Conservation (phyloP, 2,329 filamentous ascomycete species). For the Hypoxylon sp. region DNA sequence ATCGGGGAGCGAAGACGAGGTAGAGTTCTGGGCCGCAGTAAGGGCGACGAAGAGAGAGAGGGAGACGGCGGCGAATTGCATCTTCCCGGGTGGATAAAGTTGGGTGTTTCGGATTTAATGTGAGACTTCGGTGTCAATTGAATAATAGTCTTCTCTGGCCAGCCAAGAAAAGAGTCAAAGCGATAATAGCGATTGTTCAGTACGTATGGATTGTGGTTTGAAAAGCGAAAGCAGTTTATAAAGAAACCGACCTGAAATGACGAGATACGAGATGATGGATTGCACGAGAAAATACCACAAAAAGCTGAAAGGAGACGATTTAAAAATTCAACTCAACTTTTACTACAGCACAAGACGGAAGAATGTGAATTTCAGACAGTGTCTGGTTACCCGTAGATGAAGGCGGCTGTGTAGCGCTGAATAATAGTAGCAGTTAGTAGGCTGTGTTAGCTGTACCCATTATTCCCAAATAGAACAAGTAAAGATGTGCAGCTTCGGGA, state of each 20-base stretch:
- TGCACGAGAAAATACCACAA: slow-evolving; percentile 15
- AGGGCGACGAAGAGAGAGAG: slow-evolving; percentile 48
- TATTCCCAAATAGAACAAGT: slow-evolving; percentile 18
- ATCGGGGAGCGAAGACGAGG: slow-evolving; percentile 49
- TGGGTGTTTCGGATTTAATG: slow-evolving; percentile 4
- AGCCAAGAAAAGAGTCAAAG: slow-evolving; percentile 33
- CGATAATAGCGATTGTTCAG: slow-evolving; percentile 21
- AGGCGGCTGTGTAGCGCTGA: slow-evolving; percentile 31
- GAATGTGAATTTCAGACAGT: slow-evolving; percentile 5
- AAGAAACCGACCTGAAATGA: slow-evolving; percentile 18
- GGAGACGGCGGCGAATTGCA: slow-evolving; percentile 45
- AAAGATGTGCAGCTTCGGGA: slow-evolving; percentile 34
- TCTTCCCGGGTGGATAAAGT: slow-evolving; percentile 34
- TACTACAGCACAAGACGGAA: slow-evolving; percentile 9
- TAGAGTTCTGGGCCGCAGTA: slow-evolving; percentile 47
- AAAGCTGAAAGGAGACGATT: slow-evolving; percentile 17
- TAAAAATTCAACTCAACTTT: slow-evolving; percentile 15
- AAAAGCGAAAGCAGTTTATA: slow-evolving; percentile 23
- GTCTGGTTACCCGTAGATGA: not conserved
- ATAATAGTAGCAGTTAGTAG: slow-evolving; percentile 28
- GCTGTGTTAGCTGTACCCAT: slow-evolving; percentile 39
- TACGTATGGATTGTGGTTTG: not conserved
- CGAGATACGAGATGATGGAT: slow-evolving; percentile 9
- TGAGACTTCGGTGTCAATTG: slow-evolving; percentile 7
- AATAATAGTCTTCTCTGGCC: slow-evolving; percentile 33